Evolutionary conservation across 192 early-diverging fungal genomes (phyloP), one percentile per base, ranked within the genome.

Genomic region (Gigaspora rosea): DNA sequence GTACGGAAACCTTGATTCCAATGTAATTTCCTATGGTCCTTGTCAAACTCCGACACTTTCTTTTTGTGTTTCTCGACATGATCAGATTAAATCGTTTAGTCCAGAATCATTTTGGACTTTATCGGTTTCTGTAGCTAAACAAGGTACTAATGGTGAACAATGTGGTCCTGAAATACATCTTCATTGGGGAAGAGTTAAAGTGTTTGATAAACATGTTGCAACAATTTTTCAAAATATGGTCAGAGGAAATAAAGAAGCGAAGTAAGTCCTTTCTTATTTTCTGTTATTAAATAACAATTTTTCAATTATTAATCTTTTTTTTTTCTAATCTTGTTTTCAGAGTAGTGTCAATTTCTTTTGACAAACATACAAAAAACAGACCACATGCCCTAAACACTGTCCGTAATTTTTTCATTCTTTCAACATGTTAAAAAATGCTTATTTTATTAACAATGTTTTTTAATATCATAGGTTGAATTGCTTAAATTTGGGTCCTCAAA

Each of bases 11-110:
- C 67, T 87, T 47, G 86, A 87, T 62, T 82, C 82, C 22, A 77
- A 76, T 4, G 79, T 84, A 20, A 89, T 87, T 13, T 82, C 79
- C 27, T 87, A 84, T 71, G 86, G 86, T 15, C 86, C 86, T 13
- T 87, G 86, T 51, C 86, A 87, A 63, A 87, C 86, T 1, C 86
- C 86, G 1, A 89, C 86, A 3, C 67, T 87, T 8, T 80, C 86
- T 12, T 84, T 87, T 66, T 88, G 87, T 57, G 86, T 87, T 9
- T 75, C 86, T 22, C 72, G 86, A n/a, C 88, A 88, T 75, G 86
- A 87, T 74, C 83, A 80, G n/a, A 87, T 87, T 22, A 78, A 88
- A 59, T 84, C 81, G 2, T 87, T 87, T 66, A 79, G 76, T 54
- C 86, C 86, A 12, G 85, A 86, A 58, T 56, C 87, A 1, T 87